These are phyloP conservation scores for Calonectria henricotiae DNA, from an alignment of 2,329 filamentous ascomycete species.

Conservation along the genomic window DNA sequence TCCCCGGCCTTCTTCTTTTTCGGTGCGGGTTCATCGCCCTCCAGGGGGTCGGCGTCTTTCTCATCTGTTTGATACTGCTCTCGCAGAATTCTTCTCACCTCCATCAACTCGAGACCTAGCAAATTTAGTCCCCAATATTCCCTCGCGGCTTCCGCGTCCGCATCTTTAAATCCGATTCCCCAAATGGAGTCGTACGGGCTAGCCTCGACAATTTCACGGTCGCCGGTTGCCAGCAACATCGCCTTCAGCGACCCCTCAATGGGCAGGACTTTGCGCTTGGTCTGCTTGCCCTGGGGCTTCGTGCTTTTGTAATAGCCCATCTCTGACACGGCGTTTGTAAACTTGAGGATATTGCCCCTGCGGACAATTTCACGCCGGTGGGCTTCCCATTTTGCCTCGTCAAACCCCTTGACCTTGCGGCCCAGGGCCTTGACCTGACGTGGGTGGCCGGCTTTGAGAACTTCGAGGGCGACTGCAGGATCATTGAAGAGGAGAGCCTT, in stretches of 20 bases:
- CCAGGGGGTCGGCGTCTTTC: neutral
- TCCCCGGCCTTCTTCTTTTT: constrained; percentile 25
- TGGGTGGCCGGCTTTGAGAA: constrained; percentile 67
- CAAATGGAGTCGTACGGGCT: constrained; percentile 75
- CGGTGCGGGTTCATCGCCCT: neutral
- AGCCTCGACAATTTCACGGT: constrained; percentile 75
- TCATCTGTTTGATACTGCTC: constrained; percentile 55
- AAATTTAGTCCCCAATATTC: constrained; percentile 76
- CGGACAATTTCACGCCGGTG: constrained; percentile 71
- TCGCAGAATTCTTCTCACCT: constrained; percentile 69
- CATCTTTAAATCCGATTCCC: constrained; percentile 75
- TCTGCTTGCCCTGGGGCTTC: constrained; percentile 41
- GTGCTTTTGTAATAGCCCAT: constrained; percentile 50
- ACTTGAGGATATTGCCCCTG: constrained; percentile 74
- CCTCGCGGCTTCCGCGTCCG: constrained; percentile 65
- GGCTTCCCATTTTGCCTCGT: constrained; percentile 67
- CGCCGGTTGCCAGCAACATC: constrained; percentile 72
- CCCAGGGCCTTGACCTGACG: constrained; percentile 70
- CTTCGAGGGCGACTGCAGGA: constrained; percentile 60
- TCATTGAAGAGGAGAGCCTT: constrained; percentile 70
- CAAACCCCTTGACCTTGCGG: constrained; percentile 69
- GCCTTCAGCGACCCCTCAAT: constrained; percentile 62
- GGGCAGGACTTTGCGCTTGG: constrained; percentile 43
- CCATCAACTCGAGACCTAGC: constrained; percentile 75
- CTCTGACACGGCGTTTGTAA: constrained; percentile 63